Evolutionary conservation across 352 stramenopile species (phyloP), one percentile per base, ranked within the genome.

Genomic region (Phytopythium sindhum): DNA sequence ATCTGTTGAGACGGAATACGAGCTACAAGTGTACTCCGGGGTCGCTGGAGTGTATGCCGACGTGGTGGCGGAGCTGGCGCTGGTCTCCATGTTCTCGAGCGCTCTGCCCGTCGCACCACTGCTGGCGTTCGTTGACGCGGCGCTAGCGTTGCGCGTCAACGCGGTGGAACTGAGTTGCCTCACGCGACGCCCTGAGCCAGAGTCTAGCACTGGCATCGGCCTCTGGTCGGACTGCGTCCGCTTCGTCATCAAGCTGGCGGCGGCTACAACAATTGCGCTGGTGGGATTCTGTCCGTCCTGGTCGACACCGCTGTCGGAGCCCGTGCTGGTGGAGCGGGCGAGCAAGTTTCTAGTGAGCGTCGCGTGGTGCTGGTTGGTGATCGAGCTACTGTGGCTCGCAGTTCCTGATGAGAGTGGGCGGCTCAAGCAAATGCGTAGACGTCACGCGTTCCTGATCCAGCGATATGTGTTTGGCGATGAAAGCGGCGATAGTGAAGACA

Each of bases 31-130:
- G 10, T 81, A 81, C 53, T 57, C 65, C 19, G 75, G 76, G 0
- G 57, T 64, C 9, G 62, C 77, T 44, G 72, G 77, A 52, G 75
- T 77, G 41, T 88, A 86, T 31, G 68, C 67, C 3, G 64, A 84
- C 61, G 47, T 78, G 35, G 53, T 83, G 17, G 60, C 78, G 21
- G 73, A 86, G 57, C 66, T 86, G 39, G 79, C 76, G 7, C 57
- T 86, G 44, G 60, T 86, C 4, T 59, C 72, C 23, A 77, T 76
- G 64, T 84, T 88, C 51, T 81, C 76, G 24, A 70, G 68, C 48
- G 67, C 74, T 26, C 71, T 71, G 26, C 79, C 79, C 1, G 45
- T 84, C 21, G 57, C 71, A 1, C 77, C 79, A 14, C 24, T 84
- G 29, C 58, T 88, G n/a, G 70, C 67, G 11, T 58, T 86, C 7